Percentiles rank a stretch among this genome's conserved stretches.
Conservation (phyloP, 176 grass and related monocot genomes). For the Tillandsia leiboldiana region DNA sequence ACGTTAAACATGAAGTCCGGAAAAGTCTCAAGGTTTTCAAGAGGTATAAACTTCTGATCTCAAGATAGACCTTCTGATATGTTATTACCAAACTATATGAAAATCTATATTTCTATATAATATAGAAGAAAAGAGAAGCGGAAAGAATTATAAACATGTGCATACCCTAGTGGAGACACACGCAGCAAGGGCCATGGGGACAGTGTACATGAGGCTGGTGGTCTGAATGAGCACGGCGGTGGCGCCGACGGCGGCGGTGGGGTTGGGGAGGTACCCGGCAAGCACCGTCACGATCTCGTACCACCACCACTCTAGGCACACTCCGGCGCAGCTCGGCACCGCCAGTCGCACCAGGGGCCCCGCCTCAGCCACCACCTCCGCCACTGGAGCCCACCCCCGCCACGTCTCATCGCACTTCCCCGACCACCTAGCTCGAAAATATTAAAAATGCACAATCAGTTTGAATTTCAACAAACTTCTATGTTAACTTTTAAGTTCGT, state of each 20-base stretch:
- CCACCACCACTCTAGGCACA: conserved; percentile 99
- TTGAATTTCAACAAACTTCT: too few relatives aligned
- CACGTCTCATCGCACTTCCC: conserved; percentile 53
- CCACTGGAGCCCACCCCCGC: conserved; percentile 44
- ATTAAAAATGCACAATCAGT: too few relatives aligned
- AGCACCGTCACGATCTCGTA: conserved; percentile 98
- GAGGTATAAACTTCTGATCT: too few relatives aligned
- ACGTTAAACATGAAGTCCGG: too few relatives aligned
- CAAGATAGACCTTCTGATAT: too few relatives aligned
- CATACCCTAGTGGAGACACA: conserved; percentile 86
- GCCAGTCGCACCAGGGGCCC: conserved; percentile 57
- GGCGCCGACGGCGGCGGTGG: conserved; percentile 69
- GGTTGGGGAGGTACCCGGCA: conserved; percentile 71
- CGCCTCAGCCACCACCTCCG: conserved; percentile 36
- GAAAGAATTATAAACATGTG: neutral
- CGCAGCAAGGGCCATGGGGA: conserved; percentile 87
- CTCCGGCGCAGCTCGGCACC: conserved; percentile 74
- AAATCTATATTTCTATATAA: too few relatives aligned
- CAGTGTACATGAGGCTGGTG: conserved; percentile 95
- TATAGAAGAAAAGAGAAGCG: too few relatives aligned
- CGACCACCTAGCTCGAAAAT: conserved; percentile 7
- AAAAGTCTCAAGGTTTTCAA: too few relatives aligned
- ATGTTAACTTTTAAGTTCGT: too few relatives aligned
- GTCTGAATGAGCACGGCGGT: conserved; percentile 96
- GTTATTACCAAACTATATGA: too few relatives aligned